These are phyloP conservation scores for Monilinia fructicola DNA, from an alignment of 2,329 filamentous ascomycete genomes.

Conservation along the genomic window DNA sequence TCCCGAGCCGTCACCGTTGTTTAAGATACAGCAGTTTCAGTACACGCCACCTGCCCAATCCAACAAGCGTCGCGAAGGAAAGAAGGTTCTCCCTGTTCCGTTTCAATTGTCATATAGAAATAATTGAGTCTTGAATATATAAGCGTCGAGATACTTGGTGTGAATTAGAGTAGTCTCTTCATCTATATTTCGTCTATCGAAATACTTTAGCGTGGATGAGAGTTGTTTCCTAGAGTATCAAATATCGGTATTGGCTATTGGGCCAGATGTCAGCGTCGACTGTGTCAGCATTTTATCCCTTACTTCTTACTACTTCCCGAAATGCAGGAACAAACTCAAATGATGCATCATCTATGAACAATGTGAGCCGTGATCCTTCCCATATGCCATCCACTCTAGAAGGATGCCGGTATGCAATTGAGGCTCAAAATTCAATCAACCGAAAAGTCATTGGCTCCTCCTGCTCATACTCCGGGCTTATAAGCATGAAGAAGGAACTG, in stretches of 20 bases:
- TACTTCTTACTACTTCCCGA: not conserved
- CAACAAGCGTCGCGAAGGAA: not conserved
- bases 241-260: not conserved
- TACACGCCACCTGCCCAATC: conserved; percentile 13
- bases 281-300: not conserved
- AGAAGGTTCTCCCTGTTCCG: not conserved
- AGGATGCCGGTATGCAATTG: no score
- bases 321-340: not conserved
- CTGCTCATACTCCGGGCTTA: no score
- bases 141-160: not conserved
- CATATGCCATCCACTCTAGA: no score
- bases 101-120: not conserved
- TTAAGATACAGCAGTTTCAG: not conserved
- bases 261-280: not conserved
- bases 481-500: no score
- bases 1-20: conserved; percentile 4
- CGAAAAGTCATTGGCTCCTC: no score
- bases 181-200: not conserved
- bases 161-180: not conserved
- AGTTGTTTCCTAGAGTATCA: not conserved
- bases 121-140: not conserved
- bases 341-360: no score
- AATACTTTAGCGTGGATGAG: not conserved
- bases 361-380: no score
- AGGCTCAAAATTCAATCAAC: no score